Evolutionary conservation across 371 early-diverging fungal genomes (phyloP).

Genomic region (Ordospora pajunii): DNA sequence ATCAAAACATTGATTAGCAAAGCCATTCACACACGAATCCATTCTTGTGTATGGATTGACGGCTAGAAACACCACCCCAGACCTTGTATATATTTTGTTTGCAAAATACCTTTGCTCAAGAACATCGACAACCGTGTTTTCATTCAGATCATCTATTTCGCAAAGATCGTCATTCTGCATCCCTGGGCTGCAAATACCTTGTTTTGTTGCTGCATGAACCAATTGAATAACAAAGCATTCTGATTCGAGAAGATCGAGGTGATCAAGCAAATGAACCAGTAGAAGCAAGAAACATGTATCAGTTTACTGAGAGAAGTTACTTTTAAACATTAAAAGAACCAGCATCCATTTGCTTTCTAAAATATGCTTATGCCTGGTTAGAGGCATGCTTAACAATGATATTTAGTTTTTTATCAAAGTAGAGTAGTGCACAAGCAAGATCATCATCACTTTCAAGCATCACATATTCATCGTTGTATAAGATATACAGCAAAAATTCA

Average conservation of each 20-base stretch:
- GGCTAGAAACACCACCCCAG: constrained; percentile 53
- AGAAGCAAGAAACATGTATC: neutral
- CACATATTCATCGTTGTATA: constrained; percentile 2
- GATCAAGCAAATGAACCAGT: neutral
- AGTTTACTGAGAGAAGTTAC: neutral
- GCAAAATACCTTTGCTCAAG: constrained; percentile 46
- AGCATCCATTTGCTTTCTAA: neutral
- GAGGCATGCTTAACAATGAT: constrained; percentile 5
- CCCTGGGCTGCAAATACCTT: neutral
- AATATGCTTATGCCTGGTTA: neutral
- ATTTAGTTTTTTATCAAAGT: constrained; percentile 24
- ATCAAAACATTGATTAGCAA: constrained; percentile 40
- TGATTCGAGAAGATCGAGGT: neutral
- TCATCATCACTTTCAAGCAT: constrained; percentile 30
- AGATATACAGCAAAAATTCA: constrained; percentile 28
- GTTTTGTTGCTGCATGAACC: constrained; percentile 4
- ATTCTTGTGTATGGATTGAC: constrained; percentile 57
- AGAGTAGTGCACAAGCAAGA: constrained; percentile 15
- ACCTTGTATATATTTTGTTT: constrained; percentile 50
- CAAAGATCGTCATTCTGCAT: constrained; percentile 50
- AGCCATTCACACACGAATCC: constrained; percentile 3
- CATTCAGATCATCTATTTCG: constrained; percentile 33
- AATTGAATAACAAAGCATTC: neutral
- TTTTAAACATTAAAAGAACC: neutral
- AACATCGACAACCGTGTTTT: constrained; percentile 35